Conservation (phyloP, 1,284 basidiomycete species). For the Tetrapyrgos nigripes region DNA sequence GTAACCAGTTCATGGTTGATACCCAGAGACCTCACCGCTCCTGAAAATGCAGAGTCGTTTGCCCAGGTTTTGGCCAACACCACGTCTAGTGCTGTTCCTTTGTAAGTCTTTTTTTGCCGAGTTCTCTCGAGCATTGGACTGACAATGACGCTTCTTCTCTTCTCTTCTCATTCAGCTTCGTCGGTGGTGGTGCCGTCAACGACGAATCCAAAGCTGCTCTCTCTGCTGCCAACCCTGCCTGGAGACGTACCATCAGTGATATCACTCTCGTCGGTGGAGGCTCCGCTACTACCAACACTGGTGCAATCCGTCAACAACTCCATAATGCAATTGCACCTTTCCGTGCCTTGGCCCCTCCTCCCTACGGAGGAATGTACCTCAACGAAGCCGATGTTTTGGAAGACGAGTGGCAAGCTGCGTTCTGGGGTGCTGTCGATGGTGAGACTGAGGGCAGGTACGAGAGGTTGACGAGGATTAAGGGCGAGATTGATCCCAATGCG, state of each 20-base stretch:
- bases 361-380: constrained; percentile 9
- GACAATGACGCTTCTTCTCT: background rate
- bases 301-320: background rate
- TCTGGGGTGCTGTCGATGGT: constrained; percentile 12
- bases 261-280: constrained; percentile 4
- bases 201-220: background rate
- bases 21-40: constrained; percentile 3
- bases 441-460: too few relatives aligned
- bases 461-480: constrained; percentile 9
- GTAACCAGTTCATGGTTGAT: constrained; percentile 7
- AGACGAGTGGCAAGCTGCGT: constrained; percentile 5
- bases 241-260: constrained; percentile 7
- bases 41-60: constrained; percentile 1
- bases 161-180: constrained; percentile 4
- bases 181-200: constrained; percentile 11
- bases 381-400: constrained; percentile 13
- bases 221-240: constrained; percentile 11
- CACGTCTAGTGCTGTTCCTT: background rate
- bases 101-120: constrained; percentile 7
- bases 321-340: constrained; percentile 5
- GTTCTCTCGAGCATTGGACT: too few relatives aligned
- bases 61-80: constrained; percentile 2
- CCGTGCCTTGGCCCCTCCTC: constrained; percentile 5
- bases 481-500: constrained; percentile 9
- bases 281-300: background rate